Base-by-base conservation (phyloP, 805 yeast species). In the Starmerella apis region DNA sequence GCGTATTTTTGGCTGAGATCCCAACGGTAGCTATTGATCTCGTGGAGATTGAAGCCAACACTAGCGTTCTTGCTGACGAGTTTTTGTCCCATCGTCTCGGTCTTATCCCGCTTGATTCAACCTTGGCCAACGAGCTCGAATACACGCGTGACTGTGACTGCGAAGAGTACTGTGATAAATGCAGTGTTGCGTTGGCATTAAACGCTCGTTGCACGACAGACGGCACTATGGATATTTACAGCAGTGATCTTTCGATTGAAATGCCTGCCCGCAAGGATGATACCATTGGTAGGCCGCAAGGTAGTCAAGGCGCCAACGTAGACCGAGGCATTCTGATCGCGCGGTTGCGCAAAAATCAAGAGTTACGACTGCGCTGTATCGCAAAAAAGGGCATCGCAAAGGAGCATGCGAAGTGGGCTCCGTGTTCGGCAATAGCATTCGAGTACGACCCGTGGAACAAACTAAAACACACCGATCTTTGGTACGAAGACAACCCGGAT, bases 371-470 rank as follows among this genome's bases (percentile, higher is more conserved):
- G 53, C 81, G 82, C 58, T 92, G 99, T 69, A 83, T 92, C 55
- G 98, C 99, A 49, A 92, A 92, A 68, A 92, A 92, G 71, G 98
- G 97, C 39, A 87, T 87, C 52, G 85, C 95, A 45, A 88, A 88
- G 65, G 99, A 92, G 65, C 99, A 92, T 64, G 96, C 98, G 45
- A 92, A 92, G 64, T 92, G 99, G 99, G 81, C 92, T 6, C 96
- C 98, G 11, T 83, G 94, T 58, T 77, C 96, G 0, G 97, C 97
- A 20, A 77, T 90, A 49, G 96, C 94, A 18, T 90, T 90, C 61
- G 98, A 90, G 67, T 90, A 90, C 63, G 98, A 90, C 63, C 98
- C 99, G n/a, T 90, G 95, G 94, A 92, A 92, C 69, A 92, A 90
- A 68, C 74, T 92, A 61, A 82, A 84, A 64, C 98, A 92, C 65